phyloP scores from a whole-genome alignment of 345 rosid genomes.

The Citrus glauca region DNA sequence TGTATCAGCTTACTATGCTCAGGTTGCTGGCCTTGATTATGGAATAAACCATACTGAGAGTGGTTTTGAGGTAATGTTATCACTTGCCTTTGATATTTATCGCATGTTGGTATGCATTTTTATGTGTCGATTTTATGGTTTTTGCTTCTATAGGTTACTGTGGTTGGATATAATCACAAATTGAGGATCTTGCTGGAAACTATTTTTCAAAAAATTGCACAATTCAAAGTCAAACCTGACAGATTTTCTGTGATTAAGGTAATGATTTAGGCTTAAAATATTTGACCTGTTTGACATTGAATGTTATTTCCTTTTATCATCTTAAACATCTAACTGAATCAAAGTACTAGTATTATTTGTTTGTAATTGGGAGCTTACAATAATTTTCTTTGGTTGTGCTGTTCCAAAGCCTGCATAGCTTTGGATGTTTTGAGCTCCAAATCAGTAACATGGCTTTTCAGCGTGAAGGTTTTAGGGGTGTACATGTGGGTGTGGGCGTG shows the following conservation, averaged over 20 bases:
- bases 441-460: not conserved
- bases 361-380: not conserved
- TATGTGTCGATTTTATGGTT: not conserved
- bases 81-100: not conserved
- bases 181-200: conserved; percentile 75
- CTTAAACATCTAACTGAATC: not conserved
- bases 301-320: not conserved
- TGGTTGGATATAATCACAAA: conserved; percentile 89
- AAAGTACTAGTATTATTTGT: not conserved
- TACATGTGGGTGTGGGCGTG: not conserved
- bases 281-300: not conserved
- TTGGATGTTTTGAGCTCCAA: not conserved
- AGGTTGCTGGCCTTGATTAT: conserved; percentile 86
- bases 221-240: conserved; percentile 72
- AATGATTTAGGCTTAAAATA: conserved; percentile 7
- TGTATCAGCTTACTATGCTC: conserved; percentile 84
- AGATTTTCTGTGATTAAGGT: conserved; percentile 92
- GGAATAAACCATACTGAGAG: conserved; percentile 39
- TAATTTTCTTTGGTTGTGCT: not conserved
- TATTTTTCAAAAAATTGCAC: conserved; percentile 58
- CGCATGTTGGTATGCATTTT: not conserved
- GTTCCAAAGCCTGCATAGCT: not conserved
- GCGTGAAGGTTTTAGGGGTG: not conserved
- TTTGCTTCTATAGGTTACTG: conserved; percentile 47
- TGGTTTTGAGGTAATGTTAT: conserved; percentile 67